These are phyloP conservation scores for Fusarium sp. DNA, from an alignment of 2,329 filamentous ascomycete species.

Conservation along the genomic window DNA sequence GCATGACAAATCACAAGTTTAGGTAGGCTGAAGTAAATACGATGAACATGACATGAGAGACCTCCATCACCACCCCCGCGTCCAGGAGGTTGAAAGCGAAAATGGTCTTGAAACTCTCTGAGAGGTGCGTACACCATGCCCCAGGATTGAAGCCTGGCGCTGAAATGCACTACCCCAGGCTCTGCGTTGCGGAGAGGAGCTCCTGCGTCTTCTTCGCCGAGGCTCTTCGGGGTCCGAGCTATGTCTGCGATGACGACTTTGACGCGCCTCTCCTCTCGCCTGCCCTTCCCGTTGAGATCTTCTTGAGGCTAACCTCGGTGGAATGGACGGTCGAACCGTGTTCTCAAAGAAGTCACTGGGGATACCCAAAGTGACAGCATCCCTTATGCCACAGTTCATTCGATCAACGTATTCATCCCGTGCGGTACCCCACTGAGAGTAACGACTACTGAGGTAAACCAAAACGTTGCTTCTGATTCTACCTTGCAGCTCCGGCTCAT, in stretches of 20 bases:
- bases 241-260: neutral
- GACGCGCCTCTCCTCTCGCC: neutral
- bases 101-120: neutral
- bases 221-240: neutral
- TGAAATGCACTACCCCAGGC: neutral
- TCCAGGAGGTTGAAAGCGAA: neutral
- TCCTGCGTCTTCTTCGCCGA: neutral
- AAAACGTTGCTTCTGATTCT: neutral
- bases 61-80: neutral
- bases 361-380: neutral
- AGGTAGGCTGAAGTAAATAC: neutral
- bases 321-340: neutral
- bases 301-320: neutral
- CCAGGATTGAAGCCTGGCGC: neutral
- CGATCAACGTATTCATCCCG: neutral
- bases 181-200: neutral
- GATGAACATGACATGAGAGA: neutral
- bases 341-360: neutral
- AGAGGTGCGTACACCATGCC: neutral
- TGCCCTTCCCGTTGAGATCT: neutral
- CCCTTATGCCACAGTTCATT: neutral
- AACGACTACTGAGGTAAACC: neutral
- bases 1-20: neutral
- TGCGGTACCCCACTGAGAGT: neutral
- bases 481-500: neutral